A percentile compares a stretch with the other conserved stretches of the same genome.
These are phyloP conservation scores for Chalciporus piperatus DNA, from an alignment of 768 basidiomycete species.

Conservation along the genomic window DNA sequence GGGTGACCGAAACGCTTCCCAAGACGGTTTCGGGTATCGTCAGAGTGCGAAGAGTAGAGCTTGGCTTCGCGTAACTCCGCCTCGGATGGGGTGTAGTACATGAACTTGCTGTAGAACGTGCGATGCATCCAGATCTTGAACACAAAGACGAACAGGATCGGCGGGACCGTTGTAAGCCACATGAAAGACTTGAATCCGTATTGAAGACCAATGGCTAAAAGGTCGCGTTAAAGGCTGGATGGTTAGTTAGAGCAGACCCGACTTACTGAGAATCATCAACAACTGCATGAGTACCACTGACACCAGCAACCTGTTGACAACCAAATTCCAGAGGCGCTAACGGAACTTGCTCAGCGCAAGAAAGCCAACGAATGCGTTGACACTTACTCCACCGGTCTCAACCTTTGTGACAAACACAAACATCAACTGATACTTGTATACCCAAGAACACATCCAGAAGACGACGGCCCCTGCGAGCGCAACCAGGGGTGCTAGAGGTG, in stretches of 20 bases:
- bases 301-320: conserved; percentile 82
- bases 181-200: conserved; percentile 68
- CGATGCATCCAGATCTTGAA: conserved; percentile 87
- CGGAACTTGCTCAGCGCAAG: neutral
- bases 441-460: conserved; percentile 83
- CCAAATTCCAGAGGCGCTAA: conserved; percentile 91
- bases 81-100: conserved; percentile 81
- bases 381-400: conserved; percentile 88
- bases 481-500: conserved; percentile 91
- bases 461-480: conserved; percentile 77
- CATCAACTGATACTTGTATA: conserved; percentile 97
- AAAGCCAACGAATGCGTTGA: neutral
- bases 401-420: conserved; percentile 88
- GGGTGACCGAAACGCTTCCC: conserved; percentile 96
- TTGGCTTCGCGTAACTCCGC: conserved; percentile 71
- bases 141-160: conserved; percentile 67
- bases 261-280: conserved; percentile 83
- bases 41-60: conserved; percentile 75
- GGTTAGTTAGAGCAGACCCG: neutral
- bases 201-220: conserved; percentile 80
- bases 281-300: conserved; percentile 84
- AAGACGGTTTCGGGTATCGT: conserved; percentile 68
- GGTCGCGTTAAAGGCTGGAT: neutral
- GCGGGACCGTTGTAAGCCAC: conserved; percentile 85
- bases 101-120: conserved; percentile 65